Conservation (phyloP, 176 grass and related monocot species). For the Olyra latifolia region DNA sequence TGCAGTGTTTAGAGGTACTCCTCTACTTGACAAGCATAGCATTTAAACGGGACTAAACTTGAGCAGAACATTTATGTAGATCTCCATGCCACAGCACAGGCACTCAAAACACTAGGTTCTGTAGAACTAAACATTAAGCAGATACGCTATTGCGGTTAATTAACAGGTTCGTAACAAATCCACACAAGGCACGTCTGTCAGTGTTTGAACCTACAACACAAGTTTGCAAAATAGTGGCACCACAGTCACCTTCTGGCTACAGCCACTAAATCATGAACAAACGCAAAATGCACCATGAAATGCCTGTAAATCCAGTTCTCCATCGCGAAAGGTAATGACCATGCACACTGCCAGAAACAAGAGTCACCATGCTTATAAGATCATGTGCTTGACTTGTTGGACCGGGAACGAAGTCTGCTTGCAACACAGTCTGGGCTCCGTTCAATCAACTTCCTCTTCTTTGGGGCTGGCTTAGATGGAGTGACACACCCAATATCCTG, state of each 20-base stretch:
- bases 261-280: background rate
- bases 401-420: constrained; percentile 45
- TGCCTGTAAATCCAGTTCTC: background rate
- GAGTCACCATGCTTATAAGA: background rate
- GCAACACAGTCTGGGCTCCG: constrained; percentile 45
- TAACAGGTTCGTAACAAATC: background rate
- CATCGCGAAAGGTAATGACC: background rate
- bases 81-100: background rate
- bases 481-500: constrained; percentile 28
- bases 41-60: no score
- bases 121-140: constrained; percentile 4
- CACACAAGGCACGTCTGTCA: background rate
- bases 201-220: background rate
- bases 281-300: background rate
- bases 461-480: constrained; percentile 20
- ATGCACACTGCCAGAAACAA: background rate
- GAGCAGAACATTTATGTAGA: background rate
- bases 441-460: constrained; percentile 45
- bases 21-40: no score
- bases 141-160: background rate
- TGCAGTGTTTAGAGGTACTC: no score
- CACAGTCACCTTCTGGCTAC: background rate
- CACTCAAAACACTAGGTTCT: background rate
- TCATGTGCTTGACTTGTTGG: constrained; percentile 11
- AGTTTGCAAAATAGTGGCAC: background rate